Base-by-base conservation (phyloP, 1,284 basidiomycete species). In the Veloboletus limbatus region DNA sequence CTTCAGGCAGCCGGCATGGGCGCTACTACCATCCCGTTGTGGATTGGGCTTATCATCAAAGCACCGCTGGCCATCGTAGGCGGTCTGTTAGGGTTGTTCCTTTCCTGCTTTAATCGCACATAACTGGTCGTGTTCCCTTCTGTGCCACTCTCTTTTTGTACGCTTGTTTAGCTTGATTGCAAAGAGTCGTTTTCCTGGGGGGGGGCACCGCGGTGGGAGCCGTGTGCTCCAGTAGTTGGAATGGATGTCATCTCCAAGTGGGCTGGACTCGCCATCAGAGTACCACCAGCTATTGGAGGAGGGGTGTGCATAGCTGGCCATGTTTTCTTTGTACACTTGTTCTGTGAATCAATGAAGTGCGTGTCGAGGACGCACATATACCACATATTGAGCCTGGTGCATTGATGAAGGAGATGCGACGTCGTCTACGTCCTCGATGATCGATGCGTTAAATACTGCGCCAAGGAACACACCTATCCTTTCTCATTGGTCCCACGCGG, bases 101-200 rank as follows among this genome's bases (percentile, higher is more conserved):
- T 33, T 20, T 10, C 17, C 32, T 33, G 7, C 16, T 20, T 33
- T 6, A 17, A 6, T n/a, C 14, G 18, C 11, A 10, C 18, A 33
- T 33, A 33, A 6, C n/a, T n/a, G n/a, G n/a, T n/a, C n/a, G n/a
- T n/a, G n/a, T n/a, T n/a, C n/a, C n/a, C n/a, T n/a, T n/a, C n/a
- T n/a, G n/a, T n/a, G n/a, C n/a, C n/a, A n/a, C n/a, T n/a, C n/a
- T n/a, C n/a, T n/a, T n/a, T n/a, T n/a, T n/a, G n/a, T n/a, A n/a
- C n/a, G n/a, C n/a, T n/a, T n/a, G n/a, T n/a, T n/a, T n/a, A n/a
- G 42, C 55, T 14, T 52, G 45, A 48, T 2, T 52, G 20, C 55
- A 57, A 35, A n/a, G n/a, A 31, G 36, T 0, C 2, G 1, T 4
- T 47, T 57, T 24, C 55, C n/a, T n/a, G n/a, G n/a, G n/a, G n/a